Base-by-base conservation (phyloP, 805 yeast species). In the Candida caryicola region DNA sequence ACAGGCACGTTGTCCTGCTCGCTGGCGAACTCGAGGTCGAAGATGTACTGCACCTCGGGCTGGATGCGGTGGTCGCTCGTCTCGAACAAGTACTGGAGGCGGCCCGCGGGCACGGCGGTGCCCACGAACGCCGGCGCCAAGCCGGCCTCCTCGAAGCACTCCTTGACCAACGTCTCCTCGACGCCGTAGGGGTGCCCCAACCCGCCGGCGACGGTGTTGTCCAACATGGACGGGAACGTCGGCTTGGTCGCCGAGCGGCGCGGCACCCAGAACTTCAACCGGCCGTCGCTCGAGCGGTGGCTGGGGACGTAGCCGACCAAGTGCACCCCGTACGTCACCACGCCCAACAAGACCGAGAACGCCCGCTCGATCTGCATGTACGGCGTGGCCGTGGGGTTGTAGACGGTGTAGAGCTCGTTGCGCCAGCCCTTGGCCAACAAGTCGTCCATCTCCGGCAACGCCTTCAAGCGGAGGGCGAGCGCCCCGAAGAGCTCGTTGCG, bases 191-290 rank as follows among this genome's bases (percentile, higher is more conserved):
- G 96, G 57, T 82, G 72, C 0, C 95, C 96, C 3, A 93, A 53
- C 0, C 99, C 99, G 1, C 99, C 99, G 0, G 96, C 99, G 5
- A 93, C 85, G 1, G 95, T 88, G 58, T 90, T 91, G 58, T 93
- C 99, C 27, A 90, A 72, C 85, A 79, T 83, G 0, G 85, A 84
- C 0, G 99, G 98, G 64, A 78, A 91, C 0, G 99, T 93, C 13
- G 82, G 82, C 58, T 93, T 93, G 2, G 79, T 72, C 4, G 67
- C 58, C 0, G 97, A 74, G 47, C 99, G 67, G 44, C 87, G 66
- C 0, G 99, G 96, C 7, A 91, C 73, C 98, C 98, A 93, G 41
- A 84, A 51, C 50, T 76, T 74, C 23, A 74, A 44, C 23, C 66
- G 62, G 1, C 74, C 73, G 28, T 67, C 61, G 2, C 41, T 15